phyloP scores from a whole-genome alignment of 805 yeast genomes.

The Geotrichum ghanense region DNA sequence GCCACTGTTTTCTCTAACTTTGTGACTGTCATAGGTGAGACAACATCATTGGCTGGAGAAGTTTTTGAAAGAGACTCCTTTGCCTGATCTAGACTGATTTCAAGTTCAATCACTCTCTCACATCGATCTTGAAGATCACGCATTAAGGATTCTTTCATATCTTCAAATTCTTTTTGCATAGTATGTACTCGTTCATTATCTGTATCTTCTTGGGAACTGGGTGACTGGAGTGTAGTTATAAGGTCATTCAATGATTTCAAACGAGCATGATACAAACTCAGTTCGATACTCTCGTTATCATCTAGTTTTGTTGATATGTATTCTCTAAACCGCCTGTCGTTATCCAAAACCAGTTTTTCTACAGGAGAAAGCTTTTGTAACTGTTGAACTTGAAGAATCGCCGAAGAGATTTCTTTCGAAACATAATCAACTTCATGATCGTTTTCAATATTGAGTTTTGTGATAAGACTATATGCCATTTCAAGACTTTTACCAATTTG shows the following conservation, averaged over 20 bases:
- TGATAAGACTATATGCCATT: slow-evolving; percentile 44
- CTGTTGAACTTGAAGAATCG: not conserved
- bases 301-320: not conserved
- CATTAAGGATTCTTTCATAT: slow-evolving; percentile 19
- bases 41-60: slow-evolving; percentile 42
- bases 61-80: slow-evolving; percentile 24
- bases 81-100: slow-evolving; percentile 31
- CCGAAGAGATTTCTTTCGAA: not conserved
- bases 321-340: not conserved
- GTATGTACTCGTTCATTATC: not conserved
- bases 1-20: slow-evolving; percentile 38
- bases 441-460: not conserved
- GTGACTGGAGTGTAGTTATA: not conserved
- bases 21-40: slow-evolving; percentile 45
- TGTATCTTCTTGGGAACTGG: too few relatives aligned
- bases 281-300: not conserved
- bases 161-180: slow-evolving; percentile 36
- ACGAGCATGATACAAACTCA: not conserved
- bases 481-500: slow-evolving; percentile 33
- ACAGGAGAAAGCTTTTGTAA: not conserved
- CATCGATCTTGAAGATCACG: slow-evolving; percentile 24
- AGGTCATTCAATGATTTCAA: not conserved
- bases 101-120: slow-evolving; percentile 31
- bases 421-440: not conserved
- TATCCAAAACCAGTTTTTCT: not conserved